Percentiles rank a stretch among this genome's conserved stretches.
Conservation (phyloP, 225 moss, liverwort and hornwort genomes). For the Polytrichum commune region DNA sequence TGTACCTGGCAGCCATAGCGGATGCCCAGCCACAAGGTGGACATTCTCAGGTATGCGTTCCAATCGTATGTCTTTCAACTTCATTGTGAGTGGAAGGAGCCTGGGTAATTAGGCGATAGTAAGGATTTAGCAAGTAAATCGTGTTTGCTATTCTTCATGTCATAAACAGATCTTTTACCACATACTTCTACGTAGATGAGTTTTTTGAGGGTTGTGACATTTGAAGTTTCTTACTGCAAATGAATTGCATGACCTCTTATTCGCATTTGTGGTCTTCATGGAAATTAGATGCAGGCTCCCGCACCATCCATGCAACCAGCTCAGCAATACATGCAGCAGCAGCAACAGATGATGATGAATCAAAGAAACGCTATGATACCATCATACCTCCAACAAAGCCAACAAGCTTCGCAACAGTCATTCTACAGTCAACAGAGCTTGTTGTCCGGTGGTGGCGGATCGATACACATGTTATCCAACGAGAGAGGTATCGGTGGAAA, state of each 20-base stretch:
- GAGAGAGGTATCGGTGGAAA: constrained; percentile 43
- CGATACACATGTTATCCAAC: constrained; percentile 41
- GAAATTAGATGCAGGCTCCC: constrained; percentile 45
- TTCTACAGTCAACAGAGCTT: constrained; percentile 42
- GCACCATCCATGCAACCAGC: constrained; percentile 51
- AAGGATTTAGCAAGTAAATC: no score
- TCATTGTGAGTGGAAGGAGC: no score
- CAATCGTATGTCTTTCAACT: no score
- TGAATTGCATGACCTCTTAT: not conserved
- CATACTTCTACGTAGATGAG: no score
- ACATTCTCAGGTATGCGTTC: constrained; percentile 40
- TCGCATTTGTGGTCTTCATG: not conserved
- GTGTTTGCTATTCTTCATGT: no score
- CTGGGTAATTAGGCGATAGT: no score
- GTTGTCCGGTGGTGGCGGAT: constrained; percentile 44
- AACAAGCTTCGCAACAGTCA: constrained; percentile 53
- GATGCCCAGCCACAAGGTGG: constrained; percentile 61
- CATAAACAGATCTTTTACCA: no score
- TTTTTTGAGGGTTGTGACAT: no score
- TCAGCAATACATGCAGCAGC: constrained; percentile 56
- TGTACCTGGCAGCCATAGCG: constrained; percentile 62
- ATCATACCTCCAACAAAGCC: constrained; percentile 59
- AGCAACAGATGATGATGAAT: constrained; percentile 33
- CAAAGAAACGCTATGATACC: constrained; percentile 47
- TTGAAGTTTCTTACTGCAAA: no score